phyloP scores from a whole-genome alignment of 2,329 filamentous ascomycete species.

The Parasarocladium wereldwijsianum region DNA sequence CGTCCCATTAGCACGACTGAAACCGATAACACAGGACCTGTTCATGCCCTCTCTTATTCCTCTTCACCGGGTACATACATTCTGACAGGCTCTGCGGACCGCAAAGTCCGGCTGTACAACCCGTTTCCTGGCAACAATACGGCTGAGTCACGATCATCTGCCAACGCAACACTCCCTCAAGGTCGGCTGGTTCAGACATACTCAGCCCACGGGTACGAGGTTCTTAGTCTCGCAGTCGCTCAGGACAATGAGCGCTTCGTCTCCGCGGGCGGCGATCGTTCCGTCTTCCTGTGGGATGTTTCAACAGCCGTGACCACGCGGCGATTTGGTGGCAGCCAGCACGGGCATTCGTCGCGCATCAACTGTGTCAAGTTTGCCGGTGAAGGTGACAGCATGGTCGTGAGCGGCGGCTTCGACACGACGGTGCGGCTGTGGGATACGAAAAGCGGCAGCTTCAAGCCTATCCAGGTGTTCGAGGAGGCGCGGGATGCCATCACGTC shows the following conservation, averaged over 20 bases:
- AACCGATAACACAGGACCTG: conserved; percentile 35
- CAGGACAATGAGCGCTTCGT: conserved; percentile 72
- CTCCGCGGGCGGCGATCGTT: conserved; percentile 78
- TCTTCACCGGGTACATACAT: conserved; percentile 61
- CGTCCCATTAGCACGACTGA: neutral
- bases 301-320: conserved; percentile 61
- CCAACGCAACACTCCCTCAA: conserved; percentile 20
- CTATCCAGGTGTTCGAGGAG: conserved; percentile 59
- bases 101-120: conserved; percentile 76
- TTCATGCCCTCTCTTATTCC: conserved; percentile 61
- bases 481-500: conserved; percentile 54
- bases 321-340: conserved; percentile 47
- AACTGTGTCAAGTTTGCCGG: conserved; percentile 72
- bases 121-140: conserved; percentile 36
- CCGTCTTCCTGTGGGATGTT: conserved; percentile 92
- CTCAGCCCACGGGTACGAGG: conserved; percentile 78
- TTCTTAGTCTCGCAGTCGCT: conserved; percentile 65
- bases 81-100: conserved; percentile 75
- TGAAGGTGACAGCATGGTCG: conserved; percentile 56
- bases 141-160: conserved; percentile 12
- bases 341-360: conserved; percentile 57
- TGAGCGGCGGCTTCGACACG: conserved; percentile 61
- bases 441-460: conserved; percentile 36
- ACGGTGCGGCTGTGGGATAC: conserved; percentile 66
- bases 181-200: conserved; percentile 73